Evolutionary conservation across 352 stramenopile species (phyloP), one percentile per base, ranked within the genome.

Genomic region (Phytophthora constricta): DNA sequence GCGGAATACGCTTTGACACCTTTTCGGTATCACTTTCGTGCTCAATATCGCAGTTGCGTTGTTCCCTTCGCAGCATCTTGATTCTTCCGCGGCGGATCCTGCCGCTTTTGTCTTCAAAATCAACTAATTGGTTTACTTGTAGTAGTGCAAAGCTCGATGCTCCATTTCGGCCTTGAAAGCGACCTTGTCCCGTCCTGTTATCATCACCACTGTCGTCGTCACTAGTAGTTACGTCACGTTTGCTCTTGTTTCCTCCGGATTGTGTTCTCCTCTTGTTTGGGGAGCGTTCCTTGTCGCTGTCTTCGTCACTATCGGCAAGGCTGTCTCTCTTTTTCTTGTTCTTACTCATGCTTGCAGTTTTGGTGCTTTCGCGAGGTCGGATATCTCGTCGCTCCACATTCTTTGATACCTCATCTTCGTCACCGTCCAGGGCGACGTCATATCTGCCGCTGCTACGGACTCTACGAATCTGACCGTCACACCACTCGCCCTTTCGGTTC

Each of bases 1-100:
- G 58, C 4, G 74, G 54, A 1, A 90, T 73, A 11, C 79, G 77
- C 33, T 87, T 86, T 0, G 77, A 85, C 0, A 91, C 51, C 2
- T 61, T 70, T 4, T 84, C 80, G 1, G 51, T 48, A 53, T 90
- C 79, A 33, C 74, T 89, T 57, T 85, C 81, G 43, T 91, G 83
- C 56, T 82, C 77, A n/a, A 90, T 74, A 31, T 91, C 82, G 39
- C 80, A 91, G 20, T 60, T 62, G 11, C 72, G 57, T 19, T 86
- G 70, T 11, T 84, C 72, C 17, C 74, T 54, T 26, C 78, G 79
- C 11, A 89, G 51, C 20, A 71, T 47, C 46, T 77, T 79, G 28
- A 89, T 80, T 19, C 79, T 67, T 1, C 82, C 82, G 19, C 79
- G 76, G 49, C 82, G 79, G 34, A 80, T 62, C 2, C 70, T 47